These are phyloP conservation scores for Zychaea mexicana DNA, from an alignment of 371 early-diverging fungal species.

Conservation along the genomic window DNA sequence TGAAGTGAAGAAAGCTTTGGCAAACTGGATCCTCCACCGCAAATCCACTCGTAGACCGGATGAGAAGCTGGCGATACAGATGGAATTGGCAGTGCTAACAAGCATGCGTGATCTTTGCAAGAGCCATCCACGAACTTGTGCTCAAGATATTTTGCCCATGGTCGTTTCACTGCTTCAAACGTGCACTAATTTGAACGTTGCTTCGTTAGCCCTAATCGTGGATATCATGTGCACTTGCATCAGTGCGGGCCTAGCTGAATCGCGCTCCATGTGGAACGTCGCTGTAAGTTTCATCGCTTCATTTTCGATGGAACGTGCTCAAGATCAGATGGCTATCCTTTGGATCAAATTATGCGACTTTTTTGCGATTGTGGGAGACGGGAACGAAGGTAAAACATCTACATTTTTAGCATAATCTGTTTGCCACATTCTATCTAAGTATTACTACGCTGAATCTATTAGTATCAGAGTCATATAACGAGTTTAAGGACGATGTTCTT, in stretches of 20 bases:
- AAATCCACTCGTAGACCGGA: constrained; percentile 26
- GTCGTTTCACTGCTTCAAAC: constrained; percentile 51
- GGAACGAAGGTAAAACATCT: constrained; percentile 43
- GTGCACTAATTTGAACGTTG: constrained; percentile 45
- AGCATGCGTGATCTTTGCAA: constrained; percentile 57
- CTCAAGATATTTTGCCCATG: constrained; percentile 58
- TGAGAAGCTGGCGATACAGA: constrained; percentile 36
- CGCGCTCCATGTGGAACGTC: constrained; percentile 60
- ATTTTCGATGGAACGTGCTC: constrained; percentile 34
- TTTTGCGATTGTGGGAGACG: constrained; percentile 51
- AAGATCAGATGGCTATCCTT: constrained; percentile 12
- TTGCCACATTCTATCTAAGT: too few relatives aligned
- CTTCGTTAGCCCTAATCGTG: constrained; percentile 50
- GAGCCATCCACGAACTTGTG: constrained; percentile 43
- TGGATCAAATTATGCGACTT: constrained; percentile 43
- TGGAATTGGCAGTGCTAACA: constrained; percentile 56
- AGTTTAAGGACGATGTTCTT: constrained; percentile 48
- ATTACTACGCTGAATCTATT: too few relatives aligned
- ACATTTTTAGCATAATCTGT: background rate
- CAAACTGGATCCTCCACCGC: constrained; percentile 58
- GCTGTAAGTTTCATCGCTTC: constrained; percentile 51
- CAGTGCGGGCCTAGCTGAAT: constrained; percentile 49
- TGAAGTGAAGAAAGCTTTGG: constrained; percentile 52
- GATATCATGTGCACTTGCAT: constrained; percentile 51
- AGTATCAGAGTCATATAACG: constrained; percentile 55